Base-by-base conservation (phyloP, 306 rosid genomes). In the Luffa acutangula region DNA sequence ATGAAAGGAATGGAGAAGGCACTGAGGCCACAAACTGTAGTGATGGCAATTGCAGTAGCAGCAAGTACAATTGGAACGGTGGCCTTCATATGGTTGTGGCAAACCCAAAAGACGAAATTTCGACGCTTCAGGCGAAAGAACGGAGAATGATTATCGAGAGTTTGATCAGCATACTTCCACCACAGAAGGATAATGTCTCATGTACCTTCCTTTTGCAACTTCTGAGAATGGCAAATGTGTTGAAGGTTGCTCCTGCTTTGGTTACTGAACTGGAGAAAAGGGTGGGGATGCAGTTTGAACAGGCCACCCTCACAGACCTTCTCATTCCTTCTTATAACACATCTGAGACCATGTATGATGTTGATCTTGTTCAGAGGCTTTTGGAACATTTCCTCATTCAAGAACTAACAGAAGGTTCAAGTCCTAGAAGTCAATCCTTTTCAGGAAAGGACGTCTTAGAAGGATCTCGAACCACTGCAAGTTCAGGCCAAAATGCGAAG, bases 271-370 rank as follows among this genome's bases (percentile, higher is more conserved):
- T 93, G 54, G 99, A 96, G 84, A 96, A 96, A 79, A 83, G 99
- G 75, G 98, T 96, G 37, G 99, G 99, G 66, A 96, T 96, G 99
- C 99, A 93, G 76, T 90, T 96, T 76, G 99, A 96, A 41, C 97
- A 96, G 78, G 99, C 98, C 72, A 83, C 92, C 67, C 79, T 90
- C 63, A 76, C 85, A 4, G 98, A 96, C 80, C 99, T 96, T 59
- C 81, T 96, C 14, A 89, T 96, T 74, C 99, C 96, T 46, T 86
- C 88, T 46, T 92, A 85, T 81, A 84, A 78, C 53, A 88, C 87
- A 79, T 80, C 85, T 5, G 99, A 93, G 81, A 90, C 94, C 17
- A 82, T 91, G 89, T 91, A 87, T 83, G 99, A 96, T 80, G 98
- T 96, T 13, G 99, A 96, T 83, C 98, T 96, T 79, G 88, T 91